Percentiles rank a stretch among this genome's conserved stretches.
These are phyloP conservation scores for Arctium minus DNA, from an alignment of 129 eudicot genomes.

Conservation along the genomic window DNA sequence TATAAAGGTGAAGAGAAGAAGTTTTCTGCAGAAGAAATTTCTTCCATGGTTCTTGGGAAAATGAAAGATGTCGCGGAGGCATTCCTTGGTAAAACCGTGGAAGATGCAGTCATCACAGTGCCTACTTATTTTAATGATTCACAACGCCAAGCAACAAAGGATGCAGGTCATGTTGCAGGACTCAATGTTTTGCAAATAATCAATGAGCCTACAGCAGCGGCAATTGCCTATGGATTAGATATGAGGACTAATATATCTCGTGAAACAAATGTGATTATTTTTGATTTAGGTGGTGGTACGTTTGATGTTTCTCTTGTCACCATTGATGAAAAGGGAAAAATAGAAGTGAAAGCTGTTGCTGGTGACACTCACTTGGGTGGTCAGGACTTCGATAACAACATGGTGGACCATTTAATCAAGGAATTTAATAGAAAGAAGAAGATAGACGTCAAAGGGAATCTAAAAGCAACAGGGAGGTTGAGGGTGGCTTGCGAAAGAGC, in stretches of 20 bases:
- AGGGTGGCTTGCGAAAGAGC: constrained; percentile 57
- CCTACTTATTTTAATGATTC: constrained; percentile 24
- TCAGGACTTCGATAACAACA: constrained; percentile 42
- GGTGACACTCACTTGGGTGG: constrained; percentile 50
- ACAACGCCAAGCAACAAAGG: constrained; percentile 57
- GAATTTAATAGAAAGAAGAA: constrained; percentile 46
- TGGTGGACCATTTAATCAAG: constrained; percentile 40
- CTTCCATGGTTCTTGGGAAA: background rate
- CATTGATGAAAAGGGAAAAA: constrained; percentile 22
- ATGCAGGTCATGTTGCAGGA: constrained; percentile 46
- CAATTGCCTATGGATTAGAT: constrained; percentile 35
- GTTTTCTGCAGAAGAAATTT: constrained; percentile 11
- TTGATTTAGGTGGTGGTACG: constrained; percentile 38
- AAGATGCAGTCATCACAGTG: constrained; percentile 44
- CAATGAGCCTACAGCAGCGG: constrained; percentile 44
- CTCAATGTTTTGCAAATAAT: constrained; percentile 41
- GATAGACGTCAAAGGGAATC: constrained; percentile 35
- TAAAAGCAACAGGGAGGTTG: constrained; percentile 46
- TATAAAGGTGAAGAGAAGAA: constrained; percentile 16
- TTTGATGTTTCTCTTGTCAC: constrained; percentile 19
- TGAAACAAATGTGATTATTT: constrained; percentile 22
- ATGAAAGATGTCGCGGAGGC: constrained; percentile 43
- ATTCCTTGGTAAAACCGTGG: constrained; percentile 30
- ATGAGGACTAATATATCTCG: background rate
- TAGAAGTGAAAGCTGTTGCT: constrained; percentile 36